Evolutionary conservation across 441 rosid genomes (phyloP).

Genomic region (Aleurites moluccanus): DNA sequence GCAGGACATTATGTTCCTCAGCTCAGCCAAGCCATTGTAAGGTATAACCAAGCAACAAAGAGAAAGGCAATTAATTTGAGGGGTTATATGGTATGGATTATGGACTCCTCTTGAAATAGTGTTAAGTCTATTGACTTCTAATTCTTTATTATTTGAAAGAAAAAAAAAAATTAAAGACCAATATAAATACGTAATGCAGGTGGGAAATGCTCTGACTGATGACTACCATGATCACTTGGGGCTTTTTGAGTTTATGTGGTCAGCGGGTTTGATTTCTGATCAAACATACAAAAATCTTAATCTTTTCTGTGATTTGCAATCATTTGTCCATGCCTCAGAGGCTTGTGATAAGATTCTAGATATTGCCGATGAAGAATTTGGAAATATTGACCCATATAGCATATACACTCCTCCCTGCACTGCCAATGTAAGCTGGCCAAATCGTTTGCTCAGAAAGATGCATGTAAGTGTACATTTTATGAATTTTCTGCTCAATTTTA

Average conservation of each 20-base stretch:
- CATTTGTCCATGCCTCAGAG: constrained; percentile 68
- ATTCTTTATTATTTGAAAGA: constrained; percentile 14
- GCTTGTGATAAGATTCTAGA: constrained; percentile 53
- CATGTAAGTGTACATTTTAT: constrained; percentile 42
- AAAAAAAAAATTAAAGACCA: constrained; percentile 11
- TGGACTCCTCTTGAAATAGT: constrained; percentile 17
- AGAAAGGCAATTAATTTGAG: constrained; percentile 58
- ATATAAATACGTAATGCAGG: constrained; percentile 46
- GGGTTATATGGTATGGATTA: constrained; percentile 75
- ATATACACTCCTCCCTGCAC: constrained; percentile 76
- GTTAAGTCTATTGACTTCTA: not conserved
- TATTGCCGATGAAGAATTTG: constrained; percentile 61
- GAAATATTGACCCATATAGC: constrained; percentile 84
- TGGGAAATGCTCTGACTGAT: constrained; percentile 89
- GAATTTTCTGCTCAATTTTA: not conserved
- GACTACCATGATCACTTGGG: constrained; percentile 80
- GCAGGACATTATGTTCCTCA: constrained; percentile 98
- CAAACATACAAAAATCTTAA: constrained; percentile 70
- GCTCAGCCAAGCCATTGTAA: constrained; percentile 73
- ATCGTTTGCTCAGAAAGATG: constrained; percentile 49
- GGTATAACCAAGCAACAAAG: constrained; percentile 50
- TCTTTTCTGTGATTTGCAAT: constrained; percentile 56
- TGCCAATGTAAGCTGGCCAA: constrained; percentile 50
- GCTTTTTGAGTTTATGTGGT: constrained; percentile 77
- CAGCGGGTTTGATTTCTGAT: constrained; percentile 86